Base-by-base conservation (phyloP, 2,329 filamentous ascomycete genomes). In the Monilinia fructicola region DNA sequence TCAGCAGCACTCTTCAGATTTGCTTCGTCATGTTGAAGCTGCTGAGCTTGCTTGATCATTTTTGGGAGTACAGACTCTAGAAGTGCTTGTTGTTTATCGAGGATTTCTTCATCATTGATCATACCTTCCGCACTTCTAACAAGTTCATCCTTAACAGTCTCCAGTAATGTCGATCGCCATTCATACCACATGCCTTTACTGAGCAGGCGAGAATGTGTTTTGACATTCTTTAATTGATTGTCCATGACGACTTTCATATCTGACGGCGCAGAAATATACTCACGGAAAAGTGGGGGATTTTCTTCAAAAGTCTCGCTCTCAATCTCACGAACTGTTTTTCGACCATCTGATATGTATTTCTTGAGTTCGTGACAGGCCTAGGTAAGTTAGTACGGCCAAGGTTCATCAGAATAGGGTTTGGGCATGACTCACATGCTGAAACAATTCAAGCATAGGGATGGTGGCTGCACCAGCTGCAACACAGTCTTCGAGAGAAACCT, bases 171-270 rank as follows among this genome's bases (percentile, higher is more conserved):
- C 83, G 91, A 94, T 52, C 95, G 89, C 95, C 95, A 99, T 74
- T 94, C 90, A 77, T 99, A 99, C 95, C 95, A 99, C 82, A 95
- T 93, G 67, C 92, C 92, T 76, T 97, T 97, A 80, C 94, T 97
- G 62, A 93, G 82, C 18, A 97, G 83, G 35, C 95, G 87, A 21
- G 94, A 92, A 77, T 96, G 91, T 0, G 92, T 93, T 81, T 97
- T 98, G 78, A 97, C 90, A 74, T 98, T 97, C 78, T 96, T 95
- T 82, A 99, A 95, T 76, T 98, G 93, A 71, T 91, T 95, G 79
- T 99, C 94, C 89, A 99, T 96, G 63, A 96, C 83, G 4, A 87
- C 79, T 74, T 91, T 93, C 76, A 96, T 88, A 69, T 96, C 92
- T 0, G 92, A 87, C 0, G 91, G 86, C 35, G 94, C 94, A 12